Conservation (phyloP, 192 early-diverging fungal species). For the Umbelopsis sp. region DNA sequence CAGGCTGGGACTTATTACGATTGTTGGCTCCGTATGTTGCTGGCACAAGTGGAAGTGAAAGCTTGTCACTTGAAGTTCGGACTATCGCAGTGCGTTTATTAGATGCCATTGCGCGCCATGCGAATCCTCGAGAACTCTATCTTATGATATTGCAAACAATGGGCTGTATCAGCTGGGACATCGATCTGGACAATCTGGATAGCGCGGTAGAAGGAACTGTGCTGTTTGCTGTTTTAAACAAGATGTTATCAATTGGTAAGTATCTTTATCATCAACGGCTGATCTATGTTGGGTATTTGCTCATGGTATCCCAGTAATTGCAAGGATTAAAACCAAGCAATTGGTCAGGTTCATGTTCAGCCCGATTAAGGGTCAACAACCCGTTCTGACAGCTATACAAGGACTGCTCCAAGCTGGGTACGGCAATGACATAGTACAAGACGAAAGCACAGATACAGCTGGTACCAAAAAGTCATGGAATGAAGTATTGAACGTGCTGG, state of each 20-base stretch:
- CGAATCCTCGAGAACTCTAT: constrained; percentile 5
- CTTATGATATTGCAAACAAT: background rate
- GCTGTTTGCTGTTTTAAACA: background rate
- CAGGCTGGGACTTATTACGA: background rate
- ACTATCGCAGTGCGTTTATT: background rate
- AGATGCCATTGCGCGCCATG: background rate
- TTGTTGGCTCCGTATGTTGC: background rate
- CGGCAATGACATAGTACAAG: background rate
- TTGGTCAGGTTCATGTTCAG: background rate
- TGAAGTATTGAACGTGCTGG: background rate
- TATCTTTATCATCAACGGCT: background rate
- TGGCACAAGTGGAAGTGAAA: background rate
- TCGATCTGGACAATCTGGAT: background rate
- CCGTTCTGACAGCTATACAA: background rate
- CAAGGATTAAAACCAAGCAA: constrained; percentile 9
- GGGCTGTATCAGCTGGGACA: background rate
- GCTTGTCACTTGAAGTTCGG: background rate
- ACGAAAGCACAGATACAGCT: too few species aligned
- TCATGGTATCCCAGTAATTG: background rate
- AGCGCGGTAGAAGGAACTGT: background rate
- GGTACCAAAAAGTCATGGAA: background rate
- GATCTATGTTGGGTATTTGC: background rate
- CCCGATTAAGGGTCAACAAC: background rate
- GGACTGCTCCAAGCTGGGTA: background rate
- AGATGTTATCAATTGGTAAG: background rate